Evolutionary conservation across 805 yeast genomes (phyloP).

Genomic region (Dipodascopsis uninucleata): DNA sequence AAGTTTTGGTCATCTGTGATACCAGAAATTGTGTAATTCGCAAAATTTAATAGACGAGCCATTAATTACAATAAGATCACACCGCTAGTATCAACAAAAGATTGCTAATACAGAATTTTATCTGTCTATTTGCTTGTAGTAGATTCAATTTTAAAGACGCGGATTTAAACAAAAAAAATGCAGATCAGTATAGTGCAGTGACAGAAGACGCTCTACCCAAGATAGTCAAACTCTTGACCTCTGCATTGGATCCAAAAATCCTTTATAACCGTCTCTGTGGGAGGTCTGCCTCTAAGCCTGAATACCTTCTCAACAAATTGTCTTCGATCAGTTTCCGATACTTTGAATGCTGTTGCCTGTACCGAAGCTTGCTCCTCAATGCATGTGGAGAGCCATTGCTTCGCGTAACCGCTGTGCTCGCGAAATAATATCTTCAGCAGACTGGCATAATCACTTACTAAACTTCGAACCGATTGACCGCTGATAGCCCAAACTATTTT

Average conservation of each 20-base stretch:
- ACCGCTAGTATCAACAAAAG: too few relatives aligned
- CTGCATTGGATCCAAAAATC: conserved; percentile 28
- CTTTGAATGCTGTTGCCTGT: conserved; percentile 1
- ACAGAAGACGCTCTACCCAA: too few relatives aligned
- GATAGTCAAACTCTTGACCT: conserved; percentile 22
- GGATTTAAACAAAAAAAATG: too few relatives aligned
- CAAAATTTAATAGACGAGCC: too few relatives aligned
- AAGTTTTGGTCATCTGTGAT: too few relatives aligned
- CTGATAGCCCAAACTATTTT: conserved; percentile 19
- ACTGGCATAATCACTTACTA: conserved; percentile 17
- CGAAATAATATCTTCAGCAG: conserved; percentile 12
- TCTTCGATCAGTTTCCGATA: conserved; percentile 1
- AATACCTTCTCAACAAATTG: conserved; percentile 21
- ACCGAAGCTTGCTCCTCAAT: background rate
- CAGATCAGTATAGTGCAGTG: too few relatives aligned
- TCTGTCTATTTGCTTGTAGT: too few relatives aligned
- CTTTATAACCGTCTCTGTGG: conserved; percentile 27
- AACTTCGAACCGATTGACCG: conserved; percentile 23
- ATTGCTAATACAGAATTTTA: too few relatives aligned
- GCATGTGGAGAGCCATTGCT: conserved; percentile 11
- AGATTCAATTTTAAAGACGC: too few relatives aligned
- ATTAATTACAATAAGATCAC: too few relatives aligned
- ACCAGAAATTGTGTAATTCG: too few relatives aligned
- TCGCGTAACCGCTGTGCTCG: conserved; percentile 4
- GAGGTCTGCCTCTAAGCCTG: conserved; percentile 25